Conservation (phyloP, 2,329 filamentous ascomycete species). For the Acrodontium crateriforme region DNA sequence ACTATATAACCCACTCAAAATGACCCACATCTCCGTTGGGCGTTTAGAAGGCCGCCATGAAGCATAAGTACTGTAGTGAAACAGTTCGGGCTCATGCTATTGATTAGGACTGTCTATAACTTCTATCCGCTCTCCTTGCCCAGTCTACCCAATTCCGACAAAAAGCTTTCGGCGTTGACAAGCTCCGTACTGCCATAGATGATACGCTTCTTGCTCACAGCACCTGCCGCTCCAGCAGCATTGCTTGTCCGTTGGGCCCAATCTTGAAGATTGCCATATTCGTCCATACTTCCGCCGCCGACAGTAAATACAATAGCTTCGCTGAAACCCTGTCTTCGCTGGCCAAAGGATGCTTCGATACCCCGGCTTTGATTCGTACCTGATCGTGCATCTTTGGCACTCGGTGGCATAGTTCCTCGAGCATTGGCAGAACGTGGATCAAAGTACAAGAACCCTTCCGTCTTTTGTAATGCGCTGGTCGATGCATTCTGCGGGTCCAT, state of each 20-base stretch:
- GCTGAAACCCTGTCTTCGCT: slow-evolving; percentile 45
- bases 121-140: slow-evolving; percentile 39
- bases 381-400: slow-evolving; percentile 35
- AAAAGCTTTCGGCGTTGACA: slow-evolving; percentile 48
- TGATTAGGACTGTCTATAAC: slow-evolving; percentile 1
- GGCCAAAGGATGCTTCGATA: slow-evolving; percentile 74
- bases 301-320: slow-evolving; percentile 29
- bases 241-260: slow-evolving; percentile 68
- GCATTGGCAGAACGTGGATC: slow-evolving; percentile 90
- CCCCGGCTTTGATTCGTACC: slow-evolving; percentile 37
- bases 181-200: slow-evolving; percentile 87
- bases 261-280: slow-evolving; percentile 93
- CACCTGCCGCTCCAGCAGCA: slow-evolving; percentile 34
- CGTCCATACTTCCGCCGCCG: slow-evolving; percentile 94
- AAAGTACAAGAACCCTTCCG: slow-evolving; percentile 93
- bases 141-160: slow-evolving; percentile 43
- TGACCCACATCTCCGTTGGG: too few relatives aligned
- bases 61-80: too few relatives aligned
- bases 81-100: too few relatives aligned
- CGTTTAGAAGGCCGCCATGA: too few relatives aligned
- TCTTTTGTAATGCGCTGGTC: slow-evolving; percentile 86
- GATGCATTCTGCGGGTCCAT: slow-evolving; percentile 91
- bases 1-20: too few relatives aligned
- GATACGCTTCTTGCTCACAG: slow-evolving; percentile 58
- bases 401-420: slow-evolving; percentile 76